Base-by-base conservation (phyloP, 768 basidiomycete genomes). In the Suillus decipiens region DNA sequence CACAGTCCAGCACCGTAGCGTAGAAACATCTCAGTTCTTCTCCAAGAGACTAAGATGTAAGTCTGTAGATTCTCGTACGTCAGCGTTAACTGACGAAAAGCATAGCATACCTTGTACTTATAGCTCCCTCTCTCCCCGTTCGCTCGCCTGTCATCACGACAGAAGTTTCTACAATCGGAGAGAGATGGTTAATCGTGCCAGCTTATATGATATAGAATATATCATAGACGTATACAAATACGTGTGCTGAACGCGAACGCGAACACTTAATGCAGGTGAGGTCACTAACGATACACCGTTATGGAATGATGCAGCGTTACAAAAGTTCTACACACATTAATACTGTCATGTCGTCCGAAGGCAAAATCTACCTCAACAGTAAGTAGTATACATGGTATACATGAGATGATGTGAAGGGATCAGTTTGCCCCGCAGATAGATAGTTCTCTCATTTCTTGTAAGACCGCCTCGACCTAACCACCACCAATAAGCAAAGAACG, bases 361-460 rank as follows among this genome's bases (percentile, higher is more conserved):
- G 37, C 22, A 24, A 28, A 28, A 28, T 39, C 22, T 22, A 37
- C 22, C 9, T 24, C 22, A 56, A 39, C 22, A 24, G 15, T 31
- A 36, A 3, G 55, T 53, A 31, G 31, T 31, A 19, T 51, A 36
- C 34, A 22, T 36, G 22, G 55, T 56, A 56, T 48, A 57, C 48
- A 57, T n/a, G 15, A 47, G 48, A 45, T 37, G 5, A 5, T 24
- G 31, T 15, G 3, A 10, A n/a, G 33, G 1, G 45, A 34, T 59
- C 73, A 79, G 64, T 70, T 79, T 56, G 71, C 90, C 15, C 95
- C 95, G 72, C 93, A 97, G 70, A 99, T 99, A 7, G 92, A 92
- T 58, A 99, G 78, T 71, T 96, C 95, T 73, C 88, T 87, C 95
- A 99, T 99, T 78, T 99, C 95, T 70, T 95, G 92, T 54, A 99